Evolutionary conservation across 1,139 yeast genomes (phyloP), one percentile per base, ranked within the genome.

Genomic region (Meyerozyma guilliermondii): DNA sequence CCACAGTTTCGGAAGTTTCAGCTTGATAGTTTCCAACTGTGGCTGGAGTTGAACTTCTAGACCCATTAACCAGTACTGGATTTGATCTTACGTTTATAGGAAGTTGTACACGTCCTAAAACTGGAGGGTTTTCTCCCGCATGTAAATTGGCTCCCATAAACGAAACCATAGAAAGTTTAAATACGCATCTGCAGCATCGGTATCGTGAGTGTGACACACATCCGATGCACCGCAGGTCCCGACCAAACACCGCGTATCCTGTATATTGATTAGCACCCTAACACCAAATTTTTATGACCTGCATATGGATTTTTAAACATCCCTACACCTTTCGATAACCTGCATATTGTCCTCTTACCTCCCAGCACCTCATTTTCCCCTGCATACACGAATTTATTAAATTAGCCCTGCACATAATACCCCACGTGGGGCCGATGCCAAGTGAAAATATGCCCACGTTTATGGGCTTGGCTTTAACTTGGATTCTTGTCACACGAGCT

Each of bases 81-180:
- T 50, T 34, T 40, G 45, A 28, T 56, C 58, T 13, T 59, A 57
- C 41, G 45, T 49, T n/a, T 57, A 57, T 42, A 55, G 62, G 62
- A 29, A 29, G 33, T 18, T 13, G 18, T 1, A 29, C 14, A 16
- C 33, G 33, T 4, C 33, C 33, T 8, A 29, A 13, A 3, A 29
- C 33, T 8, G 33, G 33, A 7, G 18, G 17, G 33, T 29, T 11
- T 29, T 29, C 33, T 13, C 33, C 33, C 17, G 33, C 18, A 29
- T 29, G 33, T 9, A 29, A 14, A 29, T 29, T 29, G 18, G 17
- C 33, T 13, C 33, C 33, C 18, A 14, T 5, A 29, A 29, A 29
- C 14, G 33, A 8, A 3, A 13, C 28, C 28, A 26, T 26, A 26
- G 13, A n/a, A 5, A 26, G 28, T 7, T 23, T 7, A 23, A 26